Conservation (phyloP, 768 basidiomycete species). For the Galerina sulciceps region DNA sequence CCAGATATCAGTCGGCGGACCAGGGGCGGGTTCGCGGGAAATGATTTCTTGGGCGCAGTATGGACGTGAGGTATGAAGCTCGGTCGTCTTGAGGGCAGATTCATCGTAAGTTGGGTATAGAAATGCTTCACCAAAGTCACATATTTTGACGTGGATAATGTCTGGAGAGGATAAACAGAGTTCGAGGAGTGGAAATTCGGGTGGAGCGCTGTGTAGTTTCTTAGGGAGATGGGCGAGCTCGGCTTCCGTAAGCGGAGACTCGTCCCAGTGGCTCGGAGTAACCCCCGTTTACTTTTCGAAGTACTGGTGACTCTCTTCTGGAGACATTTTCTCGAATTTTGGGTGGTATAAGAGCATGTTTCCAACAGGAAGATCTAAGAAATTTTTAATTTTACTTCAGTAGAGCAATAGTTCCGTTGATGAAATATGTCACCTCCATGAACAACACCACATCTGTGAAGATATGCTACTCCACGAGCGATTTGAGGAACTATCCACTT, state of each 20-base stretch:
- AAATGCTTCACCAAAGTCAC: neutral
- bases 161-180: neutral
- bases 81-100: too few relatives aligned
- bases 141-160: neutral
- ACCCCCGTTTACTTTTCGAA: neutral
- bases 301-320: neutral
- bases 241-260: neutral
- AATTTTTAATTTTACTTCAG: neutral
- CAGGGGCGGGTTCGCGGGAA: too few relatives aligned
- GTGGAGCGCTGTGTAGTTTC: neutral
- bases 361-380: neutral
- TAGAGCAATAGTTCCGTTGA: neutral
- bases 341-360: neutral
- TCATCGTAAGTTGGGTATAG: neutral
- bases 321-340: neutral
- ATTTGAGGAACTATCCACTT: neutral
- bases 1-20: neutral
- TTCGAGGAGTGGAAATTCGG: neutral
- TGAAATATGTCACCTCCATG: neutral
- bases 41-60: too few relatives aligned
- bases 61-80: too few relatives aligned
- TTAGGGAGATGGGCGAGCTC: neutral
- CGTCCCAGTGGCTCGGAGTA: neutral
- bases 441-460: neutral
- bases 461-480: neutral